Evolutionary conservation across 805 yeast genomes (phyloP).

Genomic region (Ogataea ramenticola): DNA sequence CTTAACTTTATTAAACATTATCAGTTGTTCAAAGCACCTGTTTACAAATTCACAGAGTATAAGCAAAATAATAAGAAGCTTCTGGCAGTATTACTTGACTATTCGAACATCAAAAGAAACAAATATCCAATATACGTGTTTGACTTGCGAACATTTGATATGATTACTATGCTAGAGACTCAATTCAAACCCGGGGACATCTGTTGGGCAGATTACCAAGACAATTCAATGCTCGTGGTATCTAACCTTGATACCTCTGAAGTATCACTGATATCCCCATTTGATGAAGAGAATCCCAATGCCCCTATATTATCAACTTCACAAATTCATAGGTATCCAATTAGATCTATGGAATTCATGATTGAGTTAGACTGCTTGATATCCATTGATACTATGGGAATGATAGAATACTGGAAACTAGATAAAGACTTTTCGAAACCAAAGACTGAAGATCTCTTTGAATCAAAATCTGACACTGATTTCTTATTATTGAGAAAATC

Average conservation of each 20-base stretch:
- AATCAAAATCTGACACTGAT: slow-evolving; percentile 32
- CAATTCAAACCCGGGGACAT: slow-evolving; percentile 18
- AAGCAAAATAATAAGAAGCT: slow-evolving; percentile 15
- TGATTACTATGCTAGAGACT: slow-evolving; percentile 26
- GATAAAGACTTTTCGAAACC: slow-evolving; percentile 6
- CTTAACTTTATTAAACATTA: slow-evolving; percentile 27
- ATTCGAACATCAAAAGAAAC: background rate
- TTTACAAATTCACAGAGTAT: slow-evolving; percentile 5
- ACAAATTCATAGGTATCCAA: slow-evolving; percentile 17
- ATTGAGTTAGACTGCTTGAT: slow-evolving; percentile 17
- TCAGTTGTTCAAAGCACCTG: slow-evolving; percentile 13
- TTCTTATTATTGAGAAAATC: slow-evolving; percentile 27
- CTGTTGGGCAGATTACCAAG: slow-evolving; percentile 11
- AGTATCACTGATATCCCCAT: slow-evolving; percentile 16
- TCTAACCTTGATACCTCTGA: slow-evolving; percentile 9
- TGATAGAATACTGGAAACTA: slow-evolving; percentile 30
- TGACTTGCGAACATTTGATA: slow-evolving; percentile 28
- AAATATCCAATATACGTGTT: slow-evolving; percentile 20
- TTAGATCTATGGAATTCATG: slow-evolving; percentile 17
- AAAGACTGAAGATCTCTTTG: slow-evolving; percentile 15
- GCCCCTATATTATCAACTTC: slow-evolving; percentile 5
- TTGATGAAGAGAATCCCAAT: slow-evolving; percentile 1
- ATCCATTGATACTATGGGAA: slow-evolving; percentile 23
- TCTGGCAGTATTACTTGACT: slow-evolving; percentile 16
- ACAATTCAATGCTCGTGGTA: slow-evolving; percentile 7